Evolutionary conservation across 768 basidiomycete species (phyloP).

Genomic region (Mycena vitilis): DNA sequence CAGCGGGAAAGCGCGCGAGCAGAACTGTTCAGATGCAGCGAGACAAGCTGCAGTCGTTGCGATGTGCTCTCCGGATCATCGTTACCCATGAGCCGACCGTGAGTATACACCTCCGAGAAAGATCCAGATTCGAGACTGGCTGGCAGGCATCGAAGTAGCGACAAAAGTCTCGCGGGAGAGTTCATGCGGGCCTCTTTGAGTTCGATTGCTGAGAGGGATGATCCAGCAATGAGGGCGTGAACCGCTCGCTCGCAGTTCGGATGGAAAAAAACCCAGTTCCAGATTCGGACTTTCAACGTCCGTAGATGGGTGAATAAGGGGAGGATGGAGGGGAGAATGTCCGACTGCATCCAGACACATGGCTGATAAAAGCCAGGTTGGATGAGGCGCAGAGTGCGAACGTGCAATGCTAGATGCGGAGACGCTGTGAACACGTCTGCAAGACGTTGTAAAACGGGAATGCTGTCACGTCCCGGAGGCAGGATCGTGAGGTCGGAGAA

Average conservation of each 20-base stretch:
- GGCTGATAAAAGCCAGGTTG: slow-evolving; percentile 17
- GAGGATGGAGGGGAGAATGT: slow-evolving; percentile 18
- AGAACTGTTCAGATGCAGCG: slow-evolving; percentile 11
- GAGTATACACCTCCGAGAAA: neutral
- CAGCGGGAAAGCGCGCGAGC: slow-evolving; percentile 11
- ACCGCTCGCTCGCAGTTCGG: slow-evolving; percentile 20
- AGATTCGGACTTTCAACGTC: slow-evolving; percentile 10
- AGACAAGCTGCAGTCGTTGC: slow-evolving; percentile 15
- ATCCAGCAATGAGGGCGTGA: slow-evolving; percentile 16
- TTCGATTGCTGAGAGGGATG: slow-evolving; percentile 16
- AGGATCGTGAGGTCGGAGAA: slow-evolving; percentile 25
- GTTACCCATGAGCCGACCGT: no score
- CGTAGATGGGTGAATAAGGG: slow-evolving; percentile 3
- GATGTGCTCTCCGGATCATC: neutral
- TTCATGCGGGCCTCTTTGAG: slow-evolving; percentile 16
- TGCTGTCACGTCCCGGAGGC: slow-evolving; percentile 15
- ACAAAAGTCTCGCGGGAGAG: neutral
- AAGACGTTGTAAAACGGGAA: slow-evolving; percentile 13
- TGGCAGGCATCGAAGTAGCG: slow-evolving; percentile 21
- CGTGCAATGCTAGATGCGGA: slow-evolving; percentile 15
- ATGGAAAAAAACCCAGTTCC: slow-evolving; percentile 12
- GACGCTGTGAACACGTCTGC: slow-evolving; percentile 18
- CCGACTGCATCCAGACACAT: slow-evolving; percentile 22
- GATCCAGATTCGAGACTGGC: slow-evolving; percentile 20
- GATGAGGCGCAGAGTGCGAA: slow-evolving; percentile 17